phyloP scores from a whole-genome alignment of 108 stramenopile genomes.

The Skeletonema potamos region DNA sequence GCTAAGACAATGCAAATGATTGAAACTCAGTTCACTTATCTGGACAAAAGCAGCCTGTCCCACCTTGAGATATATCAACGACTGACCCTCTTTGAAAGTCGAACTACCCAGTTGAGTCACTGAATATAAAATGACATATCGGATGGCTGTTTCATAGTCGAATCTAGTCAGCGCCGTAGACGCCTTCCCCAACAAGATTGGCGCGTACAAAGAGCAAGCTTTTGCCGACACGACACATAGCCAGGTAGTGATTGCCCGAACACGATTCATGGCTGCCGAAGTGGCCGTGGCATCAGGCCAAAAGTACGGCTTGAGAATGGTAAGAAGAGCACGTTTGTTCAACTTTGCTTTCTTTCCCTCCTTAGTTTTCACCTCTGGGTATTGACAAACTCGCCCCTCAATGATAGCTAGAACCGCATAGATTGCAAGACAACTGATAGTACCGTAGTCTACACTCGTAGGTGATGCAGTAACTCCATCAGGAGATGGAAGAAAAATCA shows the following conservation, averaged over 20 bases:
- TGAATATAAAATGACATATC: conserved; percentile 61
- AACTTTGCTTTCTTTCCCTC: conserved; percentile 52
- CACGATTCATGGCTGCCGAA: conserved; percentile 80
- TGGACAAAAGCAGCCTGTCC: conserved; percentile 97
- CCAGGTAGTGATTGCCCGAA: conserved; percentile 91
- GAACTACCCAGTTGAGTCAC: conserved; percentile 65
- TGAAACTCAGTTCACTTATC: conserved; percentile 85
- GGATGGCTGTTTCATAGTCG: conserved; percentile 60
- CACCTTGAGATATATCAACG: conserved; percentile 92
- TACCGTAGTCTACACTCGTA: conserved; percentile 34
- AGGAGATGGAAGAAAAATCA: conserved; percentile 30
- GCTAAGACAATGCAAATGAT: conserved; percentile 87
- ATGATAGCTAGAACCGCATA: conserved; percentile 47
- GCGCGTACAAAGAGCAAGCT: conserved; percentile 75
- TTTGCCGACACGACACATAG: conserved; percentile 85
- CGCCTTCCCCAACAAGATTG: conserved; percentile 87
- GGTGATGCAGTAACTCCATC: conserved; percentile 14
- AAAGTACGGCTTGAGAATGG: conserved; percentile 90
- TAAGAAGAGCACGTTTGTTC: conserved; percentile 56
- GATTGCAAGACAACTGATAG: conserved; percentile 32
- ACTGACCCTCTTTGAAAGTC: conserved; percentile 89
- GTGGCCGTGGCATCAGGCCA: conserved; percentile 91
- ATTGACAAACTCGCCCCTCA: conserved; percentile 53
- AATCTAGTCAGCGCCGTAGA: conserved; percentile 81
- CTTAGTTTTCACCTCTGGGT: conserved; percentile 30